phyloP scores from a whole-genome alignment of 441 rosid genomes.

The Populus hybrid region DNA sequence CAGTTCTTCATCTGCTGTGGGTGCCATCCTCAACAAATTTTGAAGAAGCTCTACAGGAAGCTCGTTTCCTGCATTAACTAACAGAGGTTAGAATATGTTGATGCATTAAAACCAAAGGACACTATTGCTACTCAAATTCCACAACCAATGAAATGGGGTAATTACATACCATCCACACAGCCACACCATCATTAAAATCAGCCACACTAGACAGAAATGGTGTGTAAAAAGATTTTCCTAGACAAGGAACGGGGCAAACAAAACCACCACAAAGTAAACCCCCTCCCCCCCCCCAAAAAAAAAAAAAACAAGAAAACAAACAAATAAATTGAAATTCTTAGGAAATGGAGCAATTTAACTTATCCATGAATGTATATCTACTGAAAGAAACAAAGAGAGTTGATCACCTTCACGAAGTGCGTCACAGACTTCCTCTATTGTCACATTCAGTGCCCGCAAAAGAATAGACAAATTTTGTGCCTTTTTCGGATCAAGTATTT shows the following conservation, averaged over 20 bases:
- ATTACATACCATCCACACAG: neutral
- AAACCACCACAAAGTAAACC: neutral
- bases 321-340: neutral
- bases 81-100: constrained; percentile 30
- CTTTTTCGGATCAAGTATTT: constrained; percentile 81
- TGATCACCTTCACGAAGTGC: constrained; percentile 83
- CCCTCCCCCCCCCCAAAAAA: neutral
- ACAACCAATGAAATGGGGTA: neutral
- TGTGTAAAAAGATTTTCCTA: neutral
- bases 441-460: constrained; percentile 79
- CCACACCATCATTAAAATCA: neutral
- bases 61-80: constrained; percentile 63
- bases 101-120: constrained; percentile 12
- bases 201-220: neutral
- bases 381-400: neutral
- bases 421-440: constrained; percentile 84
- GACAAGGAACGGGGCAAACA: neutral
- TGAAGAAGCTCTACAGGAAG: constrained; percentile 87
- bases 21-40: constrained; percentile 87
- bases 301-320: too few relatives aligned
- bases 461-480: constrained; percentile 97
- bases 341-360: neutral
- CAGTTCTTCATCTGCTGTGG: constrained; percentile 86
- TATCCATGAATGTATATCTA: neutral
- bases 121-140: constrained; percentile 6